Evolutionary conservation across 108 stramenopile genomes (phyloP).

Genomic region (Nitzschia palea): DNA sequence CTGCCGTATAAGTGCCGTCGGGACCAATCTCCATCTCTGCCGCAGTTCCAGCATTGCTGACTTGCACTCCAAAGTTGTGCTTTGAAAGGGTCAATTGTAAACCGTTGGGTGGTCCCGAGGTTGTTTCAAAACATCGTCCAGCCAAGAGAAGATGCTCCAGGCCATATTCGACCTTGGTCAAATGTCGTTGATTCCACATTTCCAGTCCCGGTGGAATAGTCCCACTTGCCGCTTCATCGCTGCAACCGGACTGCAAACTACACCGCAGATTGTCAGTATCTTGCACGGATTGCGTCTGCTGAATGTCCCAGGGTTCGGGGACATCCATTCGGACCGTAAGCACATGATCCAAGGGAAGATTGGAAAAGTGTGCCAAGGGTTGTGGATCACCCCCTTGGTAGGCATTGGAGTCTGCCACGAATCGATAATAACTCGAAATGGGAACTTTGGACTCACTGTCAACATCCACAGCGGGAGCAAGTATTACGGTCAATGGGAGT

Average conservation of each 20-base stretch:
- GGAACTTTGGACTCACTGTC: slow-evolving; percentile 74
- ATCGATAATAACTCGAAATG: slow-evolving; percentile 92
- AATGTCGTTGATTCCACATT: slow-evolving; percentile 23
- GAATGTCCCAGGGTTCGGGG: slow-evolving; percentile 96
- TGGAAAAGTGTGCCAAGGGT: slow-evolving; percentile 74
- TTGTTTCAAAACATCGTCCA: slow-evolving; percentile 91
- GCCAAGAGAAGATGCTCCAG: slow-evolving; percentile 87
- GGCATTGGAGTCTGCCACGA: slow-evolving; percentile 75
- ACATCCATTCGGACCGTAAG: slow-evolving; percentile 95
- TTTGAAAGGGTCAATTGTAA: slow-evolving; percentile 88
- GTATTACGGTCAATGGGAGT: slow-evolving; percentile 61
- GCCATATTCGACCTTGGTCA: slow-evolving; percentile 80
- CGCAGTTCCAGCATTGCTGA: slow-evolving; percentile 2
- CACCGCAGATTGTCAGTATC: slow-evolving; percentile 97
- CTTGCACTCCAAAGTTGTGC: neutral
- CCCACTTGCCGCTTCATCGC: slow-evolving; percentile 48
- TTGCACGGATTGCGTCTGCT: slow-evolving; percentile 77
- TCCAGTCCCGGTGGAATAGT: neutral
- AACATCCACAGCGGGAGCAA: slow-evolving; percentile 63
- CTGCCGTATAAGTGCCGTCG: slow-evolving; percentile 38
- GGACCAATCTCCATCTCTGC: slow-evolving; percentile 24
- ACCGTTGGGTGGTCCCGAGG: slow-evolving; percentile 85
- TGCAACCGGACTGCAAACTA: slow-evolving; percentile 66
- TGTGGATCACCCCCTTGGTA: slow-evolving; percentile 27
- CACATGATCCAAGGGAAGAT: slow-evolving; percentile 85